Evolutionary conservation across 495 filamentous ascomycete species (phyloP).

Genomic region (Tuber magnatum): DNA sequence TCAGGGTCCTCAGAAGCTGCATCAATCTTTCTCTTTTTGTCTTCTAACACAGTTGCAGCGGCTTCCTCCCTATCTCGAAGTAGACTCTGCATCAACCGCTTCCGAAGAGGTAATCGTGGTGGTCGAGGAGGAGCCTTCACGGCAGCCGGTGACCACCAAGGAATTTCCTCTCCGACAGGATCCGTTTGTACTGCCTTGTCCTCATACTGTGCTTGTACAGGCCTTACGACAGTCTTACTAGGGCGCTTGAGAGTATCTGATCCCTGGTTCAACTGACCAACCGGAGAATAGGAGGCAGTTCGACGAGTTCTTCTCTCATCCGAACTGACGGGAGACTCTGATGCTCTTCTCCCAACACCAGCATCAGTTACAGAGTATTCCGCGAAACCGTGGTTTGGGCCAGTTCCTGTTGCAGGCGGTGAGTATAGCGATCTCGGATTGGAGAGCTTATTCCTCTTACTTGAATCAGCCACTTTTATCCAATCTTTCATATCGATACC

Average conservation of each 20-base stretch:
- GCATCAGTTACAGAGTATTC: slow-evolving; percentile 34
- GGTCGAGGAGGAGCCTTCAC: slow-evolving; percentile 28
- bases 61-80: slow-evolving; percentile 34
- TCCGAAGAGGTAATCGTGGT: slow-evolving; percentile 35
- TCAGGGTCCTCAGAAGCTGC: slow-evolving; percentile 13
- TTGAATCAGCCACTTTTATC: slow-evolving; percentile 24
- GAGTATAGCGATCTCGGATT: slow-evolving; percentile 19
- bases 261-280: slow-evolving; percentile 10
- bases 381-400: slow-evolving; percentile 4
- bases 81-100: slow-evolving; percentile 38
- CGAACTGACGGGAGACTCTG: slow-evolving; percentile 24
- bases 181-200: slow-evolving; percentile 49
- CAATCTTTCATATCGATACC: slow-evolving; percentile 25
- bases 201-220: slow-evolving; percentile 43
- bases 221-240: slow-evolving; percentile 27
- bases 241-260: slow-evolving; percentile 10
- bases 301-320: slow-evolving; percentile 15
- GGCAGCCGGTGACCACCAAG: slow-evolving; percentile 32
- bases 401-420: slow-evolving; percentile 18
- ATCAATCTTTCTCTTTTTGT: slow-evolving; percentile 36
- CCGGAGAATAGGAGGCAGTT: slow-evolving; percentile 22
- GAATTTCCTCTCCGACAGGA: slow-evolving; percentile 41
- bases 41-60: slow-evolving; percentile 14
- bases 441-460: slow-evolving; percentile 22
- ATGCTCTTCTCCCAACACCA: slow-evolving; percentile 30